These are phyloP conservation scores for Harringtonia lauricola DNA, from an alignment of 2,329 filamentous ascomycete species.

Conservation along the genomic window DNA sequence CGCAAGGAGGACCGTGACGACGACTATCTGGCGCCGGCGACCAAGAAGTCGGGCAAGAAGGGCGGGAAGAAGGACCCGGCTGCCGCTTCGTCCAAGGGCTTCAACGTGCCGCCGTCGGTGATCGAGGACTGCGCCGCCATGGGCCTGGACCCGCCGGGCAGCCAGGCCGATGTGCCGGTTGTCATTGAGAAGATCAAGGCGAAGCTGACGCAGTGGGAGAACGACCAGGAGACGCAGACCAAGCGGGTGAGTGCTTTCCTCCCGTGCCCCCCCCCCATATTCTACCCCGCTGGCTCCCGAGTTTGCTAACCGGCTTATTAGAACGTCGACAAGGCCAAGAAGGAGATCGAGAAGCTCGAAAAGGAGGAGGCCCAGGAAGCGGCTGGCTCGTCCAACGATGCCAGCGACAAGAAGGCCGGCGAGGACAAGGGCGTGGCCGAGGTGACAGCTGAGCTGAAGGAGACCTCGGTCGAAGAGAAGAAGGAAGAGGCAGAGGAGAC, in stretches of 20 bases:
- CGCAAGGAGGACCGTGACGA: constrained; percentile 85
- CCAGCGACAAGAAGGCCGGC: constrained; percentile 5
- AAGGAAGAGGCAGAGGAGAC: constrained; percentile 24
- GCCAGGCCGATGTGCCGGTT: constrained; percentile 66
- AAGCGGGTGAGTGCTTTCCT: constrained; percentile 58
- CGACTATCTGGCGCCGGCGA: constrained; percentile 69
- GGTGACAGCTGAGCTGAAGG: constrained; percentile 38
- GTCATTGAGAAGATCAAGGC: constrained; percentile 82
- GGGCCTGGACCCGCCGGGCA: constrained; percentile 80
- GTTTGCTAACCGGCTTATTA: constrained; percentile 24
- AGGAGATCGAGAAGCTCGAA: constrained; percentile 86
- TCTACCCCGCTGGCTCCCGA: neutral
- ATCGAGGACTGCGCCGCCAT: constrained; percentile 83
- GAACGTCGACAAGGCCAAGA: constrained; percentile 96
- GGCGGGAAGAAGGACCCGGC: constrained; percentile 59
- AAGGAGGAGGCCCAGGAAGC: constrained; percentile 27
- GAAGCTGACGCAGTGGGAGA: constrained; percentile 87
- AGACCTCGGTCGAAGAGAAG: constrained; percentile 41
- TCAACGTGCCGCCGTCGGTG: constrained; percentile 81
- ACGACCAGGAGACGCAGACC: constrained; percentile 80
- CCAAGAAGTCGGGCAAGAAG: constrained; percentile 72
- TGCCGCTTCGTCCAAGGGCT: constrained; percentile 39
- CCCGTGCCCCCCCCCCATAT: neutral
- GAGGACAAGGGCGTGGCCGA: constrained; percentile 40
- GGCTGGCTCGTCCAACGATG: neutral